Base-by-base conservation (phyloP, 352 stramenopile species). In the Phytophthora aleatoria region DNA sequence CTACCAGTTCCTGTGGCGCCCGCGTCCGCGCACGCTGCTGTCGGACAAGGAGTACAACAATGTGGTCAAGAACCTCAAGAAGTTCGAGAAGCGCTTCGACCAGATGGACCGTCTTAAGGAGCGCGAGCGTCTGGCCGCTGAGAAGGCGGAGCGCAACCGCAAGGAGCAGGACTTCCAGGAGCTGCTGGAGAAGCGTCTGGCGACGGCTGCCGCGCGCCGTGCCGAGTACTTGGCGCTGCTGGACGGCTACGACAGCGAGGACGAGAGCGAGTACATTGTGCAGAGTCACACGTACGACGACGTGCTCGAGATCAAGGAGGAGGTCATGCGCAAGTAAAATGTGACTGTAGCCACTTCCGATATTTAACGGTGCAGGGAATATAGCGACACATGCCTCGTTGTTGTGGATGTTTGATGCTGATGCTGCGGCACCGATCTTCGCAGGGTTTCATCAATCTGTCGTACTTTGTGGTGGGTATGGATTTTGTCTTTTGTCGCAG, bases 61-160 rank as follows among this genome's bases (percentile, higher is more conserved):
- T 20, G 88, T 98, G 52, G 87, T 99, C 42, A 98, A 98, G 73
- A 98, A 99, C 74, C 82, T 99, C 45, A 98, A 98, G 60, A 99
- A 98, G 81, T 99, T 99, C 77, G 82, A 92, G 69, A 93, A 94
- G 73, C 85, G 84, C 49, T 95, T 93, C 77, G 89, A 91, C 68
- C 85, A 95, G 70, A 88, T 92, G 73, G 87, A 95, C 65, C 83
- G 85, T 12, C 64, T 93, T 31, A 92, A 92, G 73, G 87, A 93
- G 52, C 87, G 86, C 55, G 85, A 95, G 70, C 84, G 85, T 24
- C 28, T 88, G 33, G 79, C 79, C 20, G 77, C 72, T 30, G 77
- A 85, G 55, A 83, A 89, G 43, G 79, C 80, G 9, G 81, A 91
- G 66, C 90, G 90, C 72, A 77, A 88, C 69, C 80, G 79, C 35